phyloP scores from a whole-genome alignment of 2,329 filamentous ascomycete species.

The Cladorrhinum sp. region DNA sequence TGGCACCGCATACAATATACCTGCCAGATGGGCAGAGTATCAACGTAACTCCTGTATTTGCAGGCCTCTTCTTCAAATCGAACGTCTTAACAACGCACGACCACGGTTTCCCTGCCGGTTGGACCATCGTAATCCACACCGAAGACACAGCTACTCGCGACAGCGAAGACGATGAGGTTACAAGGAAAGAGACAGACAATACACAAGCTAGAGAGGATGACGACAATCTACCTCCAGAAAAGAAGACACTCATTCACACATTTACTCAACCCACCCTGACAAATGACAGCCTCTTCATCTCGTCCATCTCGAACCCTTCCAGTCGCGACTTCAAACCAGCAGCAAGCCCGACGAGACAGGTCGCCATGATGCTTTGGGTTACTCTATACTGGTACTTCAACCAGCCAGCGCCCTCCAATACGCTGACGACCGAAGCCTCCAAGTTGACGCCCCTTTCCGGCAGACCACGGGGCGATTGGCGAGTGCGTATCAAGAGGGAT shows the following conservation, averaged over 20 bases:
- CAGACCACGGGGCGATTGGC: constrained; percentile 81
- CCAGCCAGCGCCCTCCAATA: constrained; percentile 68
- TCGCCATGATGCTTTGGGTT: constrained; percentile 96
- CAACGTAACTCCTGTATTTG: constrained; percentile 81
- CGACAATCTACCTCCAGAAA: constrained; percentile 16
- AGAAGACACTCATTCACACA: constrained; percentile 51
- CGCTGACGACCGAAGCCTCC: constrained; percentile 61
- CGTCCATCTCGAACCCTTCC: constrained; percentile 81
- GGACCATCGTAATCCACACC: constrained; percentile 83
- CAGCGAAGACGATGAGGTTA: not conserved
- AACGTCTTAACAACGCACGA: constrained; percentile 68
- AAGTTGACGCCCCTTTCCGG: constrained; percentile 65
- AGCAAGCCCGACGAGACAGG: constrained; percentile 78
- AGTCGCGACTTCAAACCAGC: constrained; percentile 76
- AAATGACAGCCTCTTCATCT: constrained; percentile 84
- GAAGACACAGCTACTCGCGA: constrained; percentile 37
- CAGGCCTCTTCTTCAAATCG: constrained; percentile 85
- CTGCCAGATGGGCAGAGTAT: constrained; percentile 86
- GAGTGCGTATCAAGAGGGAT: constrained; percentile 77
- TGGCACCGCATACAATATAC: constrained; percentile 51
- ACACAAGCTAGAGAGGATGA: not conserved
- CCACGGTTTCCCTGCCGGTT: constrained; percentile 76
- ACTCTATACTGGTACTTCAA: constrained; percentile 98
- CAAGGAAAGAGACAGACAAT: constrained; percentile 2
- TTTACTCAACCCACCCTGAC: constrained; percentile 73